Percentiles rank a stretch among this genome's conserved stretches.
Conservation (phyloP, 345 rosid species). For the Iberis pinnata region DNA sequence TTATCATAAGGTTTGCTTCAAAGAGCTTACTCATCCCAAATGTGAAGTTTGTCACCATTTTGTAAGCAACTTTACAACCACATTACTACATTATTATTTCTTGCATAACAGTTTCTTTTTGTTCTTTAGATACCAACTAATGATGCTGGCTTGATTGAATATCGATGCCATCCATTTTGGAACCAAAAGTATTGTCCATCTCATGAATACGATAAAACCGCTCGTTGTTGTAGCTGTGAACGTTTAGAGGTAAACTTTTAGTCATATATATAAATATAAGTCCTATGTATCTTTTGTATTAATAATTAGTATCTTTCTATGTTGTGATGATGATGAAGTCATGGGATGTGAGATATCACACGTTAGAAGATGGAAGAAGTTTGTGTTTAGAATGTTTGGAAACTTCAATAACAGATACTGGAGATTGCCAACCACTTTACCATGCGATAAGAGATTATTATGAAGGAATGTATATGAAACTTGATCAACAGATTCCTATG, state of each 20-base stretch:
- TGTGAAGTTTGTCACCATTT: slow-evolving; percentile 90
- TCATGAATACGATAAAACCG: slow-evolving; percentile 74
- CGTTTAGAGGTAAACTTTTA: slow-evolving; percentile 65
- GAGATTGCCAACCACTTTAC: slow-evolving; percentile 91
- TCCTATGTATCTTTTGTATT: neutral
- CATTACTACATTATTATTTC: neutral
- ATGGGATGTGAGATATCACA: slow-evolving; percentile 49
- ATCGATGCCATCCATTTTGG: slow-evolving; percentile 96
- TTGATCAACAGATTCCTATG: slow-evolving; percentile 93
- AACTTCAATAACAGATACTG: slow-evolving; percentile 87
- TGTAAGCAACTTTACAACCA: slow-evolving; percentile 43
- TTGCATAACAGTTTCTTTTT: neutral
- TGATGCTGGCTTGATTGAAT: slow-evolving; percentile 80
- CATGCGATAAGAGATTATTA: slow-evolving; percentile 86
- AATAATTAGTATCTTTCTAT: neutral
- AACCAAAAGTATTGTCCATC: slow-evolving; percentile 88
- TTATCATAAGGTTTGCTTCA: slow-evolving; percentile 88
- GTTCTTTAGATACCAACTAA: slow-evolving; percentile 69
- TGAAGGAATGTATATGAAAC: slow-evolving; percentile 88
- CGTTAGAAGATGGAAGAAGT: slow-evolving; percentile 76
- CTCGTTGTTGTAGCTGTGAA: slow-evolving; percentile 94
- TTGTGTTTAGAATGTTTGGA: slow-evolving; percentile 90
- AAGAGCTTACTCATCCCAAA: slow-evolving; percentile 83
- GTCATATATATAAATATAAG: neutral
- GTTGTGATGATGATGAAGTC: slow-evolving; percentile 36